Evolutionary conservation across 2,329 filamentous ascomycete species (phyloP).

Genomic region (Pseudocercospora cruenta): DNA sequence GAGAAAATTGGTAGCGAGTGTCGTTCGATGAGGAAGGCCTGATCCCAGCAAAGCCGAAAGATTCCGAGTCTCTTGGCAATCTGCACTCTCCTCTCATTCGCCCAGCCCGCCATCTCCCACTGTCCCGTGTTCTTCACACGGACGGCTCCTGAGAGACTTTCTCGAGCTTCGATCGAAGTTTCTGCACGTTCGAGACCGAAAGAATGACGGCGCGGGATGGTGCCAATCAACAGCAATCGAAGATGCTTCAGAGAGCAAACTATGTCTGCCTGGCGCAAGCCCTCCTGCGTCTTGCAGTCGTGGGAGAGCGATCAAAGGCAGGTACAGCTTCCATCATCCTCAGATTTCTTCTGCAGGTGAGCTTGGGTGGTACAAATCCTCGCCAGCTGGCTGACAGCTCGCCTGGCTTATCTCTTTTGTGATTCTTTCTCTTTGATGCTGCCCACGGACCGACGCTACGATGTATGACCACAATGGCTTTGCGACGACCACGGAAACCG

Average conservation of each 20-base stretch:
- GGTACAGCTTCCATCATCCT: background rate
- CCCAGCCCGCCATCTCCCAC: too few relatives aligned
- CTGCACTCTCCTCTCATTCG: background rate
- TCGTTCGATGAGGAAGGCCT: background rate
- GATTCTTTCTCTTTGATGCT: background rate
- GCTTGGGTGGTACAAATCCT: too few relatives aligned
- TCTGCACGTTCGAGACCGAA: background rate
- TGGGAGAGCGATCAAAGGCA: background rate
- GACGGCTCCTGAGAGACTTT: background rate
- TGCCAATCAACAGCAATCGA: background rate
- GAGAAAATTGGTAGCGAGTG: background rate
- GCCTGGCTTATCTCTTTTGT: background rate
- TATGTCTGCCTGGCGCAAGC: background rate
- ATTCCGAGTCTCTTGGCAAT: background rate
- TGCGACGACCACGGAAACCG: conserved; percentile 20
- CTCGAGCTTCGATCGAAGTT: background rate
- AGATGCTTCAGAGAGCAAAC: background rate
- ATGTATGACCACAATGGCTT: conserved; percentile 22
- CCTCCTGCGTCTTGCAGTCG: background rate
- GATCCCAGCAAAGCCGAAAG: background rate
- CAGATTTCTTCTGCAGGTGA: background rate
- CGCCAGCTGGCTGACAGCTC: background rate
- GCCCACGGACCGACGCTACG: conserved; percentile 3
- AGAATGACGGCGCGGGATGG: background rate
- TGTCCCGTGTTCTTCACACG: background rate